Conservation (phyloP, 306 rosid species). For the Dalbergia cultrata region DNA sequence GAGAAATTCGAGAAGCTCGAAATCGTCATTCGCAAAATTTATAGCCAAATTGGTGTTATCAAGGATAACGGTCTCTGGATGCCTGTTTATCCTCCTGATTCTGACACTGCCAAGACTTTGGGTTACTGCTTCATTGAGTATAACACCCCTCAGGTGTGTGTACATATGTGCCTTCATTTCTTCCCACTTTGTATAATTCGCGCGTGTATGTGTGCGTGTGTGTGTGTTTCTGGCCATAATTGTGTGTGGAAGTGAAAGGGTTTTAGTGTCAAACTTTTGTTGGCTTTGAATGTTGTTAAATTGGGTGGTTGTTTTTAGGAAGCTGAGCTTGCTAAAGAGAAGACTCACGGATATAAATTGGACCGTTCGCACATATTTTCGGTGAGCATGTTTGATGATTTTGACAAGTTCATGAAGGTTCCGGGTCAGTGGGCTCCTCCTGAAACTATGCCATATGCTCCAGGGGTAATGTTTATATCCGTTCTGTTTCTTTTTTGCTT, state of each 20-base stretch:
- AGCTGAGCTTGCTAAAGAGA: slow-evolving; percentile 92
- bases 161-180: background rate
- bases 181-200: background rate
- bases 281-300: background rate
- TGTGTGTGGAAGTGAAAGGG: background rate
- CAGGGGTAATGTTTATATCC: slow-evolving; percentile 67
- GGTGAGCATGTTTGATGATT: slow-evolving; percentile 83
- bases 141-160: slow-evolving; percentile 75
- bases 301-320: slow-evolving; percentile 59
- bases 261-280: background rate
- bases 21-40: slow-evolving; percentile 76
- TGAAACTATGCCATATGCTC: slow-evolving; percentile 63
- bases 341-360: slow-evolving; percentile 87
- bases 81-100: slow-evolving; percentile 64
- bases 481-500: background rate
- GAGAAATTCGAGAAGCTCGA: slow-evolving; percentile 83
- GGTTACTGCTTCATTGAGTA: slow-evolving; percentile 88
- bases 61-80: slow-evolving; percentile 83
- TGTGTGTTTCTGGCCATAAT: background rate
- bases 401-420: slow-evolving; percentile 79
- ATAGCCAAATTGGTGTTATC: slow-evolving; percentile 77
- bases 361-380: slow-evolving; percentile 81
- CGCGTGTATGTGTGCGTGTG: no score
- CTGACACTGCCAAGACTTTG: slow-evolving; percentile 57
- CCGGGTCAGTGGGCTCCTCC: slow-evolving; percentile 95